A percentile compares a stretch with the other conserved stretches of the same genome.
These are phyloP conservation scores for Noccaea caerulescens DNA, from an alignment of 345 rosid genomes.

Conservation along the genomic window DNA sequence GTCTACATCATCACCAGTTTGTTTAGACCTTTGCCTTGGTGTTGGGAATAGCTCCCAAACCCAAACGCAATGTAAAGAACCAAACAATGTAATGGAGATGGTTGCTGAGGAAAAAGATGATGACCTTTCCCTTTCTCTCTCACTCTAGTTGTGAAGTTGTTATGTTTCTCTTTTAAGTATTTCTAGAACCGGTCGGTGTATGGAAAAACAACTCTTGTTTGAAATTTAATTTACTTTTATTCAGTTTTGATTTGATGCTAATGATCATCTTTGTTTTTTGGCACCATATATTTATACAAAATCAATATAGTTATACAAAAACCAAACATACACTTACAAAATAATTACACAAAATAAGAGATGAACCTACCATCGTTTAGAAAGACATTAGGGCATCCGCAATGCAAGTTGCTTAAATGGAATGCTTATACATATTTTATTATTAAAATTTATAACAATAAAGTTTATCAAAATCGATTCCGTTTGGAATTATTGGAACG, in stretches of 20 bases:
- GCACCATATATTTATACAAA: neutral
- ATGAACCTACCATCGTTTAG: neutral
- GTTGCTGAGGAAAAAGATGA: neutral
- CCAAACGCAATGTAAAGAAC: neutral
- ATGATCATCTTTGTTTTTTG: neutral
- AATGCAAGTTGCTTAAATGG: no score
- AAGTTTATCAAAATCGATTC: no score
- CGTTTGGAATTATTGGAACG: no score
- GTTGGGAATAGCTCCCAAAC: neutral
- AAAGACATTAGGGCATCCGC: no score
- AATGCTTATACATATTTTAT: no score
- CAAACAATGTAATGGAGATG: neutral
- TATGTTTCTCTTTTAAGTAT: neutral
- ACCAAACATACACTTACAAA: neutral
- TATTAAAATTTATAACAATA: no score
- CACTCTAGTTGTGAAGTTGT: slow-evolving; percentile 2
- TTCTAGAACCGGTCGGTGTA: neutral
- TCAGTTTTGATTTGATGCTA: neutral
- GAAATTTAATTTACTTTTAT: neutral
- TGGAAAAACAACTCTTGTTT: neutral
- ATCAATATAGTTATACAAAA: neutral
- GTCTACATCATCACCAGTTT: neutral
- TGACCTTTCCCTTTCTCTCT: slow-evolving; percentile 22
- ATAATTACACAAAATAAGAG: neutral
- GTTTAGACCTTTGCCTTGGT: slow-evolving; percentile 3